Evolutionary conservation across 1,284 basidiomycete species (phyloP).

Genomic region (Puccinia triticina): DNA sequence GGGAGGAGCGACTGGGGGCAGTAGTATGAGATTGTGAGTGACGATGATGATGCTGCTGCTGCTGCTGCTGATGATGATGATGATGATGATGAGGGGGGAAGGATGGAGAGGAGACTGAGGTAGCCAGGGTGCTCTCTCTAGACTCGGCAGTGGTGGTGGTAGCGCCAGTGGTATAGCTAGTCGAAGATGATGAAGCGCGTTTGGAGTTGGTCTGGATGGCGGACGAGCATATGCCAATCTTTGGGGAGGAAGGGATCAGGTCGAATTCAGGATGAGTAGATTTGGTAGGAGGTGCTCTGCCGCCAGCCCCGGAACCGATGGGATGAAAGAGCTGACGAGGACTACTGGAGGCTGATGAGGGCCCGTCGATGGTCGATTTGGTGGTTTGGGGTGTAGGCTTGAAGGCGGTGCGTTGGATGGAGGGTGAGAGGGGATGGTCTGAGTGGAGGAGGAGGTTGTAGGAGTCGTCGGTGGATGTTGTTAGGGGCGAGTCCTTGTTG

Average conservation of each 20-base stretch:
- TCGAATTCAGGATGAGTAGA: not conserved
- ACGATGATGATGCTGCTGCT: constrained; percentile 65
- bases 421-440: not conserved
- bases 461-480: not conserved
- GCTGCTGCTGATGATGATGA: constrained; percentile 64
- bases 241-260: not conserved
- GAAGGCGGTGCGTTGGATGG: constrained; percentile 8
- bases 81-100: constrained; percentile 21
- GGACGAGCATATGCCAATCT: not conserved
- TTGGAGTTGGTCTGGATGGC: constrained; percentile 62
- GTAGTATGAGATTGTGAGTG: constrained; percentile 55
- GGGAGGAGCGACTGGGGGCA: constrained; percentile 54
- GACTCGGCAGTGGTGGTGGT: constrained; percentile 73
- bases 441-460: not conserved
- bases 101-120: constrained; percentile 68
- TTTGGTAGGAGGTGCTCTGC: not conserved
- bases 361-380: not conserved
- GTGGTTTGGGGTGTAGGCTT: not conserved
- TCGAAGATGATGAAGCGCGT: constrained; percentile 83
- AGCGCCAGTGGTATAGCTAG: constrained; percentile 67
- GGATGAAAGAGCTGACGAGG: constrained; percentile 11
- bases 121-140: constrained; percentile 79
- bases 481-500: not conserved
- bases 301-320: not conserved
- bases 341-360: constrained; percentile 25